A percentile compares a stretch with the other conserved stretches of the same genome.
Evolutionary conservation across 2,329 filamentous ascomycete genomes (phyloP).

Genomic region (Beauveria australis): DNA sequence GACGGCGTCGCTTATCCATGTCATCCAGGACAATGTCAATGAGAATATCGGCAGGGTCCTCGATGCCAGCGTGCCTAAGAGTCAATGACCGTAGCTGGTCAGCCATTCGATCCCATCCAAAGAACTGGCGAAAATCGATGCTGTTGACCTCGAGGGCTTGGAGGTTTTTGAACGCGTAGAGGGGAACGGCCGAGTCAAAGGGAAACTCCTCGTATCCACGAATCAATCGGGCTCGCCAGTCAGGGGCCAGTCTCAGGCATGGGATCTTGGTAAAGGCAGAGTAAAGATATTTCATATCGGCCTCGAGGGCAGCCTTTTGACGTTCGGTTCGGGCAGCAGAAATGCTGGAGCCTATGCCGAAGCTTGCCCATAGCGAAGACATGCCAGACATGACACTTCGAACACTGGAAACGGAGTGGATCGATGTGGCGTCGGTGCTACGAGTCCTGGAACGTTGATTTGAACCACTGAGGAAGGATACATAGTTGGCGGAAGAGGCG

Average conservation of each 20-base stretch:
- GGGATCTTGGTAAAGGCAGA: slow-evolving; percentile 98
- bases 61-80: slow-evolving; percentile 76
- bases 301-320: slow-evolving; percentile 75
- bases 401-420: slow-evolving; percentile 93
- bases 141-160: slow-evolving; percentile 90
- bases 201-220: slow-evolving; percentile 95
- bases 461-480: slow-evolving; percentile 78
- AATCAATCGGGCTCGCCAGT: slow-evolving; percentile 84
- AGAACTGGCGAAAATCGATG: slow-evolving; percentile 94
- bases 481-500: slow-evolving; percentile 80
- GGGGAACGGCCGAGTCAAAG: slow-evolving; percentile 90
- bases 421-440: slow-evolving; percentile 77
- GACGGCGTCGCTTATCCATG: slow-evolving; percentile 81
- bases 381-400: slow-evolving; percentile 96
- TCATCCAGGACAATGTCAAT: slow-evolving; percentile 94
- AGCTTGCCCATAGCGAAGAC: slow-evolving; percentile 84
- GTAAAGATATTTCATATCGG: slow-evolving; percentile 91
- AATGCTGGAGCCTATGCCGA: slow-evolving; percentile 74
- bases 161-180: slow-evolving; percentile 96
- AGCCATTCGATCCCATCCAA: slow-evolving; percentile 89
- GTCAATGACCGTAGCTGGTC: slow-evolving; percentile 87
- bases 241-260: slow-evolving; percentile 80
- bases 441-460: slow-evolving; percentile 72
- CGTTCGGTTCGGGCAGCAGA: slow-evolving; percentile 78
- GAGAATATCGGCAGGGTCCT: slow-evolving; percentile 83